Base-by-base conservation (phyloP, 192 early-diverging fungal species). In the Rhizoclosmatium globosum region DNA sequence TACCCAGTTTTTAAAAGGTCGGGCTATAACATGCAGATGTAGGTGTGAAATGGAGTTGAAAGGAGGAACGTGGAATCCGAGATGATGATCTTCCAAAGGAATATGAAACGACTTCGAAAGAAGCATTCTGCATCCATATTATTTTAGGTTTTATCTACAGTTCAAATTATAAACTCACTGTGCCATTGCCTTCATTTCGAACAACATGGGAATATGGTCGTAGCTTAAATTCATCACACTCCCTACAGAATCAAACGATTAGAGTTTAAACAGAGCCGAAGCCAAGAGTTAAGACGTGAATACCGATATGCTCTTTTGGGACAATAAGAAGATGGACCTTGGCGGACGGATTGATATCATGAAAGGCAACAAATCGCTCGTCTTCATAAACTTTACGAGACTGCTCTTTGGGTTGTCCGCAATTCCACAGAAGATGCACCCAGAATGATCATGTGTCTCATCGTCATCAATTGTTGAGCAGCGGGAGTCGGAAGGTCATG, bases 51-150 rank as follows among this genome's bases (percentile, higher is more conserved):
- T 84, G 2, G 86, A 86, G 44, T 86, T 90, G 78, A 91, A 94
- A 0, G 92, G 92, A 13, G 93, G 93, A 3, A 92, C 79, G 73
- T 94, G 93, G 77, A 93, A 94, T 7, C 93, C 92, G 7, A 93
- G 46, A 11, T 86, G 76, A 21, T 76, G 78, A 11, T 84, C 71
- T 7, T 67, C 46, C 53, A 74, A 4, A n/a, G 69, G 72, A 66
- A 74, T 19, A 3, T 46, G 45, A 80, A 61, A 48, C 67, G 57
- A 17, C 39, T 46, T 50, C 43, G 69, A 19, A 17, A 74, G 31
- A 0, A 31, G 31, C 31, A 31, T 31, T 31, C 31, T 31, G 31
- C 31, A 31, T 31, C 31, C 31, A 0, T 0, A 31, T 0, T 31
- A 31, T 31, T 31, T 31, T 31, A 31, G 31, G 31, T 31, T 31